These are phyloP conservation scores for Fusarium foetens DNA, from an alignment of 2,329 filamentous ascomycete species.

Conservation along the genomic window DNA sequence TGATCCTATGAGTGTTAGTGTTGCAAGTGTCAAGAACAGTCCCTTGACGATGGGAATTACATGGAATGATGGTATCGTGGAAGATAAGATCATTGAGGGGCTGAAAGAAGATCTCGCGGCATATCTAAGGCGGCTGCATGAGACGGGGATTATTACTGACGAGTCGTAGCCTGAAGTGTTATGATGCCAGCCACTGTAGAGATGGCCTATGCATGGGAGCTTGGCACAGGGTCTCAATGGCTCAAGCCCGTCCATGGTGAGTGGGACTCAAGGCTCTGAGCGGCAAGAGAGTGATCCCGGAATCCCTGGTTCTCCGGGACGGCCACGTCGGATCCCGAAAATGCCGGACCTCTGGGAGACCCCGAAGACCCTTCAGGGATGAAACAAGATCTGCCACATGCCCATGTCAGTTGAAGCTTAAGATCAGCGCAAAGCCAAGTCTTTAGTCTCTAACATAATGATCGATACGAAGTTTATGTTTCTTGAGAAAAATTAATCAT, in stretches of 20 bases:
- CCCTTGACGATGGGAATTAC: slow-evolving; percentile 56
- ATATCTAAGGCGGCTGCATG: slow-evolving; percentile 30
- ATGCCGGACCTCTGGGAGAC: background rate
- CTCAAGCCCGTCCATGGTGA: fast-evolving
- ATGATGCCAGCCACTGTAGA: background rate
- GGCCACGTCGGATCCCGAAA: background rate
- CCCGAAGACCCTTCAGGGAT: background rate
- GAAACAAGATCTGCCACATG: background rate
- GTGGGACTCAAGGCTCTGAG: background rate
- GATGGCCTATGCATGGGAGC: background rate
- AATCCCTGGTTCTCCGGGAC: background rate
- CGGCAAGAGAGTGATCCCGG: too few relatives aligned
- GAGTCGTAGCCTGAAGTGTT: background rate
- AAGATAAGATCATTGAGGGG: slow-evolving; percentile 50
- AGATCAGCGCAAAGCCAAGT: background rate
- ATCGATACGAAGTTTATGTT: background rate
- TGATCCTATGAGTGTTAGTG: slow-evolving; percentile 57
- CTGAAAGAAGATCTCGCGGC: slow-evolving; percentile 52
- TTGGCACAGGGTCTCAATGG: background rate
- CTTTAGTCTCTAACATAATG: background rate
- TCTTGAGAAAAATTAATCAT: background rate
- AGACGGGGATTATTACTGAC: slow-evolving; percentile 39
- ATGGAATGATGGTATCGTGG: slow-evolving; percentile 60
- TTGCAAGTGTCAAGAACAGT: slow-evolving; percentile 57
- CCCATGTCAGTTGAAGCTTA: background rate